A percentile compares a stretch with the other conserved stretches of the same genome.
Evolutionary conservation across 495 filamentous ascomycete species (phyloP).

Genomic region (Cercophora scortea): DNA sequence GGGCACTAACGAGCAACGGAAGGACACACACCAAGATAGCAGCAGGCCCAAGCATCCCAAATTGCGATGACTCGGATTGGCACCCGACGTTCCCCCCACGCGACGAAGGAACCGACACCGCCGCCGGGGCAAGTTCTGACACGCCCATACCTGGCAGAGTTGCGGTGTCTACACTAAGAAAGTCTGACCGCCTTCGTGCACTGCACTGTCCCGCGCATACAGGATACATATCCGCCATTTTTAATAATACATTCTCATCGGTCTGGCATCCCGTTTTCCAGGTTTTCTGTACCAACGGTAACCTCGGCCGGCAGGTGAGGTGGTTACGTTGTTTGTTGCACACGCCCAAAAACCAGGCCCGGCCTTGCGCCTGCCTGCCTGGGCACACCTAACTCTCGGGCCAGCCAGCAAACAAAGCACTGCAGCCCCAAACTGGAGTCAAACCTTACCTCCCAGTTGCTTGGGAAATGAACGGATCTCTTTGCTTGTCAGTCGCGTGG

Average conservation of each 20-base stretch:
- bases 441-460: too few relatives aligned
- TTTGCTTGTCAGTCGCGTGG: too few relatives aligned
- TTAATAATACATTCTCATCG: too few relatives aligned
- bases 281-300: not conserved
- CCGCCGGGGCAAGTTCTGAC: not conserved
- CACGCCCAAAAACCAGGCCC: too few relatives aligned
- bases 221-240: not conserved
- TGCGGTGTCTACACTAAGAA: slow-evolving; percentile 25
- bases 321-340: not conserved
- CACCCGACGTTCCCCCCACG: slow-evolving; percentile 13
- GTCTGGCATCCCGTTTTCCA: not conserved
- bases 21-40: not conserved
- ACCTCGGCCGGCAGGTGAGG: not conserved
- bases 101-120: slow-evolving; percentile 15
- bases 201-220: not conserved
- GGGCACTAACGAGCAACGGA: not conserved
- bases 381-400: too few relatives aligned
- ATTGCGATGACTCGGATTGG: slow-evolving; percentile 15
- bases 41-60: slow-evolving; percentile 8
- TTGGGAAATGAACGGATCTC: too few relatives aligned
- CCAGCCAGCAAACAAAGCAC: too few relatives aligned
- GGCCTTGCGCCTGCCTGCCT: too few relatives aligned
- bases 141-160: slow-evolving; percentile 8
- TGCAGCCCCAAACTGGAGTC: too few relatives aligned
- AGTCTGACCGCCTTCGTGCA: slow-evolving; percentile 16